A percentile compares a stretch with the other conserved stretches of the same genome.
phyloP scores from a whole-genome alignment of 2,329 filamentous ascomycete species.

The Aspergillus costaricaensis region DNA sequence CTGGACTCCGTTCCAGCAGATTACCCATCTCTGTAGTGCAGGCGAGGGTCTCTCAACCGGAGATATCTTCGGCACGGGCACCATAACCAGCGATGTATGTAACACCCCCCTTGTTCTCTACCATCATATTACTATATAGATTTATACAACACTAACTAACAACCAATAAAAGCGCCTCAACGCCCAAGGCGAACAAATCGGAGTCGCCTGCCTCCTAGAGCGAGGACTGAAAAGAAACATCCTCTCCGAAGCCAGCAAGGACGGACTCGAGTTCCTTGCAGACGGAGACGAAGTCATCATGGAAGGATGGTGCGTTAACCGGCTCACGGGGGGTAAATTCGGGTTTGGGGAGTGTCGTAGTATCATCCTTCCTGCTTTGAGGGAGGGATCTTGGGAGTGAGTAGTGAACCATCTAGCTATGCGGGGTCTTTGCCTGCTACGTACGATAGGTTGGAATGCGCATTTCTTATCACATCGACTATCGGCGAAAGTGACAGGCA shows the following conservation, averaged over 20 bases:
- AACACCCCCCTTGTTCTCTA: background rate
- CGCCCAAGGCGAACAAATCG: constrained; percentile 13
- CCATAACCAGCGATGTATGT: constrained; percentile 23
- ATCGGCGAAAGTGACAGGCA: too few relatives aligned
- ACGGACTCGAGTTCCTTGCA: constrained; percentile 12
- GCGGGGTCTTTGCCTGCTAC: too few relatives aligned
- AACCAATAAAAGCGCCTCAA: constrained; percentile 5
- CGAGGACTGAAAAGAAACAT: constrained; percentile 10
- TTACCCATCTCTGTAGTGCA: constrained; percentile 25
- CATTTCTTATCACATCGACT: too few relatives aligned
- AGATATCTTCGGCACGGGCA: constrained; percentile 31
- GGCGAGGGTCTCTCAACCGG: constrained; percentile 26
- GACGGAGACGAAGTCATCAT: constrained; percentile 20
- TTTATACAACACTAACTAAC: too few relatives aligned
- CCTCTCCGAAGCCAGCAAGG: background rate
- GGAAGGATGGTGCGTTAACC: constrained; percentile 19
- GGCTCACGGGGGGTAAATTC: constrained; percentile 7
- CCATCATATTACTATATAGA: too few relatives aligned
- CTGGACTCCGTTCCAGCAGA: constrained; percentile 30
- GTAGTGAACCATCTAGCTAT: too few relatives aligned
- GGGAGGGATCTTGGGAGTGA: background rate
- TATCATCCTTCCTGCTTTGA: constrained; percentile 13
- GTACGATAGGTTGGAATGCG: too few relatives aligned
- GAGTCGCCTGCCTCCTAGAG: constrained; percentile 19
- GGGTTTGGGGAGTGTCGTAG: constrained; percentile 20